Evolutionary conservation across 2,329 filamentous ascomycete species (phyloP).

Genomic region (Epicoccum sorghinum): DNA sequence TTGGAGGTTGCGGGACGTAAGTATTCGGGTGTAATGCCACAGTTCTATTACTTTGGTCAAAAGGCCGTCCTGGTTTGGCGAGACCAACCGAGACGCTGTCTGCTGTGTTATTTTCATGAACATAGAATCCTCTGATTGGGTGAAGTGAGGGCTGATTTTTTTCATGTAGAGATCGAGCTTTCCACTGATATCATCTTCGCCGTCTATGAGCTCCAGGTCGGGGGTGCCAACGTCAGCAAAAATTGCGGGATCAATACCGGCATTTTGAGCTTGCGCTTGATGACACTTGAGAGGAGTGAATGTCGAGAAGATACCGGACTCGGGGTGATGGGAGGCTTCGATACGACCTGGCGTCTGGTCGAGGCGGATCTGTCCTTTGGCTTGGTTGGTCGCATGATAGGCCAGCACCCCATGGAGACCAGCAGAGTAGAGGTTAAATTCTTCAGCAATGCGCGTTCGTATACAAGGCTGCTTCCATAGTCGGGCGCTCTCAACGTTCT

Average conservation of each 20-base stretch:
- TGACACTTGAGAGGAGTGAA: constrained; percentile 53
- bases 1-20: constrained; percentile 56
- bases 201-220: constrained; percentile 57
- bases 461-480: constrained; percentile 67
- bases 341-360: constrained; percentile 58
- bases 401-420: constrained; percentile 60
- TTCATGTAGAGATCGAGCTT: constrained; percentile 63
- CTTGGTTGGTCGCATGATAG: constrained; percentile 57
- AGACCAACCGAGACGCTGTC: constrained; percentile 39
- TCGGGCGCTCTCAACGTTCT: constrained; percentile 64
- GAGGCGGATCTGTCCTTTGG: constrained; percentile 56
- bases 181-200: constrained; percentile 58
- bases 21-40: constrained; percentile 62
- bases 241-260: constrained; percentile 47
- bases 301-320: constrained; percentile 54
- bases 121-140: constrained; percentile 56
- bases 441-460: constrained; percentile 63
- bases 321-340: constrained; percentile 59
- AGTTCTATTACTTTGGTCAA: constrained; percentile 60
- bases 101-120: constrained; percentile 59
- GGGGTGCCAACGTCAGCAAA: constrained; percentile 31
- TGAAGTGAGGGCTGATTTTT: constrained; percentile 53
- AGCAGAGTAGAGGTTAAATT: constrained; percentile 63
- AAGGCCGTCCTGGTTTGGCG: constrained; percentile 51
- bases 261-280: constrained; percentile 29